Conservation (phyloP, 1,284 basidiomycete genomes). For the Phlebopus sp. region DNA sequence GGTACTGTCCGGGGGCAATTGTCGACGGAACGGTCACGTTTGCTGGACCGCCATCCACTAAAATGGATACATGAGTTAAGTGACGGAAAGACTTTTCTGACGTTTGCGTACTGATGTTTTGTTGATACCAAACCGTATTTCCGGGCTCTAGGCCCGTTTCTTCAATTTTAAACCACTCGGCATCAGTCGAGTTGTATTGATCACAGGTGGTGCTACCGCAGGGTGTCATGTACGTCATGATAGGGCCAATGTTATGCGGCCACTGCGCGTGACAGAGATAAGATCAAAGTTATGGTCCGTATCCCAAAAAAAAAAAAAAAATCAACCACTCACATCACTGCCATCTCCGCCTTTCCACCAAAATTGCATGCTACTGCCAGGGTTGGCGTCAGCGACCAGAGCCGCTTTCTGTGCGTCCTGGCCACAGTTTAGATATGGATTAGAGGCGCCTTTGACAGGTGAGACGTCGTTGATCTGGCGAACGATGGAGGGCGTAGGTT, state of each 20-base stretch:
- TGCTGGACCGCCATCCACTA: constrained; percentile 29
- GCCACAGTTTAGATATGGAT: constrained; percentile 63
- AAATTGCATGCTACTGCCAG: constrained; percentile 59
- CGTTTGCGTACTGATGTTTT: constrained; percentile 30
- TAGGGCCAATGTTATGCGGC: constrained; percentile 69
- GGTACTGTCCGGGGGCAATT: constrained; percentile 46
- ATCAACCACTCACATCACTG: constrained; percentile 40
- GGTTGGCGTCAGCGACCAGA: constrained; percentile 55
- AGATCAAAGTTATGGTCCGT: constrained; percentile 5
- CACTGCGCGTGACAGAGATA: constrained; percentile 42
- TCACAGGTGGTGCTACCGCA: constrained; percentile 58
- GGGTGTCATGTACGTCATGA: constrained; percentile 69
- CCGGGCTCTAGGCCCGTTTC: constrained; percentile 41
- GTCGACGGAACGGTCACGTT: constrained; percentile 42
- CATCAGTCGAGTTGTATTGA: constrained; percentile 53
- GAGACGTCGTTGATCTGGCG: constrained; percentile 53
- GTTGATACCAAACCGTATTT: constrained; percentile 32
- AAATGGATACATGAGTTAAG: constrained; percentile 3
- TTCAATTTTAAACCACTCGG: constrained; percentile 71
- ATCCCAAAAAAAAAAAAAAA: constrained; percentile 6
- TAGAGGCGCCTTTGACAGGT: constrained; percentile 64
- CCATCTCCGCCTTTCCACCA: constrained; percentile 55
- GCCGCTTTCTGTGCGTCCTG: constrained; percentile 49
- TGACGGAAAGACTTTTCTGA: not conserved
- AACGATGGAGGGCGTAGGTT: constrained; percentile 48